Base-by-base conservation (phyloP, 768 basidiomycete species). In the Pisolithus microcarpus region DNA sequence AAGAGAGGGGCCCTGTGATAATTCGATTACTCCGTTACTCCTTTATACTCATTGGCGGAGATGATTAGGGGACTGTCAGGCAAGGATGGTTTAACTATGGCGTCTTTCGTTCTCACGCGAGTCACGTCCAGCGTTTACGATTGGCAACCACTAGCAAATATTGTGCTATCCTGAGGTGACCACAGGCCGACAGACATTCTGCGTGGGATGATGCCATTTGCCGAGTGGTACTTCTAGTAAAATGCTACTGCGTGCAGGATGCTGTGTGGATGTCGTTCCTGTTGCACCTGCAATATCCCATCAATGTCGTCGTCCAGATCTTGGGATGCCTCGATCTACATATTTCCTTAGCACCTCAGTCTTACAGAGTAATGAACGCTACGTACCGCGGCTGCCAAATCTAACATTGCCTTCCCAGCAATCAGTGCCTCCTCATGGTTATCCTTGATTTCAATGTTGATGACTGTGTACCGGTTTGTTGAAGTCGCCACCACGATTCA, bases 361-460 rank as follows among this genome's bases (percentile, higher is more conserved):
- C 31, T 23, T 31, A 9, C 13, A 13, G 26, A 7, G n/a, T 53
- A 31, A 24, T 45, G 38, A 49, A 42, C 50, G 8, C 28, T 16
- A 76, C 91, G 71, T 61, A 96, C 95, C 49, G 93, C 87, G 44
- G 81, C 75, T 7, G 91, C 92, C 19, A 99, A 73, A 61, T 95
- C 94, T 26, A 98, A 73, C 65, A 98, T 93, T 2, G 95, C 93
- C 66, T 85, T 90, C 16, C 96, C 95, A 23, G 96, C 96, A 56
- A 97, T 91, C 43, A 87, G 74, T 0, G 96, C 96, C 69, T 99
- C 96, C 75, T 98, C 96, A 60, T 97, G 94, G 63, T 96, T 98
- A 70, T 99, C 96, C 72, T 90, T 96, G 70, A 98, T 98, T 64
- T 99, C 96, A 54, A 98, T 81, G 68, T 99, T 99, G 62, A 99